phyloP scores from a whole-genome alignment of 192 early-diverging fungal species.

The Kickxella alabastrina region DNA sequence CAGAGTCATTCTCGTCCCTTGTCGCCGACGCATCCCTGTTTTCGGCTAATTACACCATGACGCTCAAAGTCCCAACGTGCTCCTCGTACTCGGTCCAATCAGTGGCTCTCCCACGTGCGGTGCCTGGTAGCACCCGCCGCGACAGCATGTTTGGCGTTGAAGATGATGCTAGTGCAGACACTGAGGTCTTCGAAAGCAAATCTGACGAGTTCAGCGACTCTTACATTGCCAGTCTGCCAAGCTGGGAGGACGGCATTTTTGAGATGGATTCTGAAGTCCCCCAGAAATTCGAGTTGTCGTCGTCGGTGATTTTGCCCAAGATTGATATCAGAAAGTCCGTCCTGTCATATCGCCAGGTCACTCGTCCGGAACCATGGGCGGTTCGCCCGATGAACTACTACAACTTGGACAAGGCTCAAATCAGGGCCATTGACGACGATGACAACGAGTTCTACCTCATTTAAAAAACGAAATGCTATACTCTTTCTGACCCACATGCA shows the following conservation, averaged over 20 bases:
- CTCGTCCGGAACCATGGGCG: slow-evolving; percentile 41
- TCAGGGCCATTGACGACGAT: slow-evolving; percentile 45
- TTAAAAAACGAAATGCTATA: slow-evolving; percentile 1
- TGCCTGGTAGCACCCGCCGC: not conserved
- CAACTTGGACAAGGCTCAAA: slow-evolving; percentile 35
- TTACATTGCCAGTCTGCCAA: not conserved
- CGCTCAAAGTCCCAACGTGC: too few species aligned
- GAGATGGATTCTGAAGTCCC: slow-evolving; percentile 38
- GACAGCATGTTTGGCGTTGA: not conserved
- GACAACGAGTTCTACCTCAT: slow-evolving; percentile 46
- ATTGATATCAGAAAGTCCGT: too few species aligned
- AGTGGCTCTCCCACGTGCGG: too few species aligned
- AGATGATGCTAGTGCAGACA: not conserved
- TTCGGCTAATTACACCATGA: slow-evolving; percentile 2
- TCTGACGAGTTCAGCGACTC: not conserved
- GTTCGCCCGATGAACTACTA: slow-evolving; percentile 30
- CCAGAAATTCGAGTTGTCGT: slow-evolving; percentile 13
- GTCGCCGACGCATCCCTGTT: slow-evolving; percentile 9
- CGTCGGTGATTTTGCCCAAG: too few species aligned
- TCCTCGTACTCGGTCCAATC: too few species aligned
- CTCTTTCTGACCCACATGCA: too few species aligned
- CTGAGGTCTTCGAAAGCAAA: too few species aligned
- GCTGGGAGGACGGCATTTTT: slow-evolving; percentile 26
- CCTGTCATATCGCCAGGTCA: slow-evolving; percentile 16
- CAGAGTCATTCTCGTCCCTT: too few species aligned